A percentile compares a stretch with the other conserved stretches of the same genome.
phyloP scores from a whole-genome alignment of 192 early-diverging fungal species.

The Mortierella alpina region DNA sequence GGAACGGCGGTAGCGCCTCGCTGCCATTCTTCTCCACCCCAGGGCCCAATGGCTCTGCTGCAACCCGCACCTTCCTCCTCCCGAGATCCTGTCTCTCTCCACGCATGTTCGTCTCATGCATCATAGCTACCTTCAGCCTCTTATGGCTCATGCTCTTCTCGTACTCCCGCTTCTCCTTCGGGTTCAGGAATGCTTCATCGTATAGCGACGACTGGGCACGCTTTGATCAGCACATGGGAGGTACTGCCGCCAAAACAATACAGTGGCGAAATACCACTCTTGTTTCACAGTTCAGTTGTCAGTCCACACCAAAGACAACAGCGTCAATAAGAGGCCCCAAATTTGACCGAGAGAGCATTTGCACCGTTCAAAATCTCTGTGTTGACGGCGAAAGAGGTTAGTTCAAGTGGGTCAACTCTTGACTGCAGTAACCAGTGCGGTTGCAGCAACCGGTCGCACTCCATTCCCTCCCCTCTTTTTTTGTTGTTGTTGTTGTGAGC shows the following conservation, averaged over 20 bases:
- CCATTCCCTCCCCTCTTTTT: too few species aligned
- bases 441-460: too few species aligned
- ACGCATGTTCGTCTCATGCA: constrained; percentile 44
- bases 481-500: too few species aligned
- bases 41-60: not conserved
- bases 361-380: constrained; percentile 41
- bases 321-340: constrained; percentile 14
- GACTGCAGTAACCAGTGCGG: not conserved
- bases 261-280: constrained; percentile 28
- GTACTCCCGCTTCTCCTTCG: constrained; percentile 7
- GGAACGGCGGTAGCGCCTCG: constrained; percentile 9
- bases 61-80: constrained; percentile 19
- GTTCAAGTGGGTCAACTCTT: not conserved
- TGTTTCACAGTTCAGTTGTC: constrained; percentile 18
- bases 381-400: constrained; percentile 45
- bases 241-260: constrained; percentile 6
- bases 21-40: constrained; percentile 39
- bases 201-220: constrained; percentile 36
- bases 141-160: constrained; percentile 40
- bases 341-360: constrained; percentile 34
- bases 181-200: not conserved
- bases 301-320: constrained; percentile 1
- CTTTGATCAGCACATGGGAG: constrained; percentile 21
- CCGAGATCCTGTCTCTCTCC: constrained; percentile 46
- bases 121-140: constrained; percentile 31